Evolutionary conservation across 1,284 basidiomycete species (phyloP).

Genomic region (Leccinum angustisporum): DNA sequence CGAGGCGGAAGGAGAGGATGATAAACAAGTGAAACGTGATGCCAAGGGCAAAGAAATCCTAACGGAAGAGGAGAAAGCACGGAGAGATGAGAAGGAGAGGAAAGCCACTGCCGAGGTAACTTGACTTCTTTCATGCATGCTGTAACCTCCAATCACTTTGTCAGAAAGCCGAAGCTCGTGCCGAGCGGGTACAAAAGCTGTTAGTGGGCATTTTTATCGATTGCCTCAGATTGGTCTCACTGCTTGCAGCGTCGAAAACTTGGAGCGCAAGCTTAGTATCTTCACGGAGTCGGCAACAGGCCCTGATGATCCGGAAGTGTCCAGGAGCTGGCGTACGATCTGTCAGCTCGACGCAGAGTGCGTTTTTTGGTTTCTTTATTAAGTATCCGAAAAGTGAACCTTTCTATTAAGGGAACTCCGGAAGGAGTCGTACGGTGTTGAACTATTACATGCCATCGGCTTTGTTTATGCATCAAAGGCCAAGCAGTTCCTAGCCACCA

Average conservation of each 20-base stretch:
- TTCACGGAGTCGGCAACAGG: conserved; percentile 89
- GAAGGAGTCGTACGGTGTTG: conserved; percentile 90
- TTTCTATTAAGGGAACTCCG: conserved; percentile 69
- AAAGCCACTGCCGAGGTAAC: conserved; percentile 68
- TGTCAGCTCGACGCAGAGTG: conserved; percentile 83
- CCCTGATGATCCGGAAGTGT: conserved; percentile 69
- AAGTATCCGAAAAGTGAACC: neutral
- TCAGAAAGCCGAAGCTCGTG: conserved; percentile 78
- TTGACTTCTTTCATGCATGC: conserved; percentile 7
- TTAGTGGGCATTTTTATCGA: conserved; percentile 13
- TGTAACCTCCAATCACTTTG: conserved; percentile 15
- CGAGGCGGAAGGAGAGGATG: conserved; percentile 62
- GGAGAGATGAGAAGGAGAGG: conserved; percentile 74
- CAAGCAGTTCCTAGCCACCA: conserved; percentile 78
- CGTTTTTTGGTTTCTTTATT: conserved; percentile 31
- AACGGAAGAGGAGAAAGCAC: conserved; percentile 81
- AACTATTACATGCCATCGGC: conserved; percentile 89
- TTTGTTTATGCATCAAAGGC: conserved; percentile 87
- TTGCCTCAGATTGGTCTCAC: conserved; percentile 3
- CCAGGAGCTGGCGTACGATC: conserved; percentile 71
- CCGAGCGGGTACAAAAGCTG: conserved; percentile 81
- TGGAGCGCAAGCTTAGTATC: conserved; percentile 86
- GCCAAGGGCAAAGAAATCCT: conserved; percentile 71
- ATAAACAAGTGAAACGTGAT: conserved; percentile 46
- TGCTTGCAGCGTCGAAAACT: conserved; percentile 57